Evolutionary conservation across 2,329 filamentous ascomycete species (phyloP).

Genomic region (Alternaria gaisen): DNA sequence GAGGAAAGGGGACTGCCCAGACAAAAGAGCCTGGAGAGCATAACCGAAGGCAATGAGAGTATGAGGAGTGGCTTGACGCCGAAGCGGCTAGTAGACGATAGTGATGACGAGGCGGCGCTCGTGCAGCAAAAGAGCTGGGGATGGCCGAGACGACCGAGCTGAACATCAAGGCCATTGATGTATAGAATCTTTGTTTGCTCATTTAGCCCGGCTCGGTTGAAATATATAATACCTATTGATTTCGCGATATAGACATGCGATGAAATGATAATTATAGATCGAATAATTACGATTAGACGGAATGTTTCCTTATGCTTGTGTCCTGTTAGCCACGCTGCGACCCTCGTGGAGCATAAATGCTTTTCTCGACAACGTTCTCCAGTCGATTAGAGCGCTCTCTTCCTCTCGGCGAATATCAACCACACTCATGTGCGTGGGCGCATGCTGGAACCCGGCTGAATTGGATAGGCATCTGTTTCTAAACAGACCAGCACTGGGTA

Average conservation of each 20-base stretch:
- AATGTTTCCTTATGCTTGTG: not conserved
- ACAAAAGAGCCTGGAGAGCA: slow-evolving; percentile 34
- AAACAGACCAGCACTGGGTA: not conserved
- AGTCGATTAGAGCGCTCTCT: not conserved
- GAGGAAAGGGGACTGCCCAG: slow-evolving; percentile 21
- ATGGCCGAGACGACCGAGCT: slow-evolving; percentile 16
- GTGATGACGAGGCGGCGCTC: slow-evolving; percentile 37
- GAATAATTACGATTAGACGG: not conserved
- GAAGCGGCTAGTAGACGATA: slow-evolving; percentile 25
- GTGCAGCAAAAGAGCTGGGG: slow-evolving; percentile 20
- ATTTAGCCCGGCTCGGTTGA: not conserved
- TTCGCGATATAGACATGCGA: not conserved
- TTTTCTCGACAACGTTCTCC: not conserved
- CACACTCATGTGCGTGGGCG: not conserved
- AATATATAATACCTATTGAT: not conserved
- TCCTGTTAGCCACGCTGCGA: not conserved
- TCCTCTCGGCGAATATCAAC: not conserved
- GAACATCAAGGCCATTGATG: not conserved
- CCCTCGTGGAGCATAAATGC: not conserved
- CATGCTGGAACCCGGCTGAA: not conserved
- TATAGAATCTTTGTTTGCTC: not conserved
- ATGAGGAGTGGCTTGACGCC: slow-evolving; percentile 27
- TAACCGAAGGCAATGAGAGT: slow-evolving; percentile 35
- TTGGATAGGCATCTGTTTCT: not conserved
- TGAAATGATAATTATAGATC: not conserved